Base-by-base conservation (phyloP, 106 monocot genomes). In the Allium fistulosum region DNA sequence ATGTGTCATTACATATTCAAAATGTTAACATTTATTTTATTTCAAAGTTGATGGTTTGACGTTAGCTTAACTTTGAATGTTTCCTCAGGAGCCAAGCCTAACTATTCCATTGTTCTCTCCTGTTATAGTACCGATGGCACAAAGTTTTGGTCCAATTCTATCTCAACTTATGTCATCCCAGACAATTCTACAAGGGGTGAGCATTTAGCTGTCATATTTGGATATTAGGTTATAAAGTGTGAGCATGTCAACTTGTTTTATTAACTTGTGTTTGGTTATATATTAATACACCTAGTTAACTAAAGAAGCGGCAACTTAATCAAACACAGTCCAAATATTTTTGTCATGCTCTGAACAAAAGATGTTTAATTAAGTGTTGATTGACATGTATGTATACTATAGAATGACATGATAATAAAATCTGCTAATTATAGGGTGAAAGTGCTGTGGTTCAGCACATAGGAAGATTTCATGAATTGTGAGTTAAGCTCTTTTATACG, bases 21-120 rank as follows among this genome's bases (percentile, higher is more conserved):
- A 37, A 37, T 37, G 4, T 37, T 37, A 37, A 37, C 22, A 26
- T 26, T 61, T 61, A 26, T 61, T 67, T 64, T 49, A 7, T 5
- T 14, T 53, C 9, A 52, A 22, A 13, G 17, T 28, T 52, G 0
- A 22, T 10, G 26, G 17, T 52, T 26, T 26, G 3, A 53, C 8
- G 11, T 26, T 67, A 5, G 49, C 9, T 51, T n/a, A 10, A 4
- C 18, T 66, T 66, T 18, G 53, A 27, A 48, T 53, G 53, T 27
- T 67, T 77, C 77, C 80, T 56, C 84, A 96, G 95, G 88, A 96
- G 72, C 91, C 95, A 69, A 96, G 95, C 73, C 4, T 58, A 68
- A 81, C 95, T 18, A 74, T 96, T 45, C 95, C 95, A 49, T 71
- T 96, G 49, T 96, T 96, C 79, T 96, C 95, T 79, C 95, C 95